Evolutionary conservation across 129 eudicot genomes (phyloP).

Genomic region (Gnaphalium uliginosum): DNA sequence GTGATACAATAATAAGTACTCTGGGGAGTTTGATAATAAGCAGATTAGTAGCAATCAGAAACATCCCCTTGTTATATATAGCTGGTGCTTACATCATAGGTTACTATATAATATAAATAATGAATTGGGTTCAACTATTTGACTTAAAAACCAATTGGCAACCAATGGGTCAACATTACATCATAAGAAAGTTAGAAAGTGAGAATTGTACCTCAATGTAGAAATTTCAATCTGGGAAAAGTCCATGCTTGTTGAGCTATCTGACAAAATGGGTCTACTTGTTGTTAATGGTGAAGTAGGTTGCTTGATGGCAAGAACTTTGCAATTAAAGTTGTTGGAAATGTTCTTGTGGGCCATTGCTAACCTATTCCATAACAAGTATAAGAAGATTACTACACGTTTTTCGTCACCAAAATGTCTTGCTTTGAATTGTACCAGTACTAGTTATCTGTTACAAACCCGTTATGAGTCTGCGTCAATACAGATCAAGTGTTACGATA

Average conservation of each 20-base stretch:
- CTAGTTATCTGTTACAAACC: constrained; percentile 16
- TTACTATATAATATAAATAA: no score
- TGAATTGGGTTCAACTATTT: neutral
- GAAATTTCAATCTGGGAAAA: constrained; percentile 88
- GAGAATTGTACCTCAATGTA: constrained; percentile 54
- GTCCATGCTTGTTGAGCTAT: constrained; percentile 74
- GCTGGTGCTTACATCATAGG: no score
- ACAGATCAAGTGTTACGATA: neutral
- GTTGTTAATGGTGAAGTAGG: constrained; percentile 56
- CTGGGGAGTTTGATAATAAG: no score
- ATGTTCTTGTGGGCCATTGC: constrained; percentile 56
- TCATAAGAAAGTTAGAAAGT: constrained; percentile 18
- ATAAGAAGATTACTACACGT: constrained; percentile 18
- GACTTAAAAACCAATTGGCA: neutral
- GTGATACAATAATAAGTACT: no score
- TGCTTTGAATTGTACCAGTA: neutral
- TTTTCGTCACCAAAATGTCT: neutral
- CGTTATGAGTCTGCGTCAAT: neutral
- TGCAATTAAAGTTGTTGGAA: constrained; percentile 67
- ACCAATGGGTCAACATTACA: neutral
- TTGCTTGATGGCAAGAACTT: constrained; percentile 78
- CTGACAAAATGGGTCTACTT: constrained; percentile 40
- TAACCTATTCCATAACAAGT: constrained; percentile 51
- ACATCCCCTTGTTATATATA: no score
- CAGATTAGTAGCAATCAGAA: no score